Evolutionary conservation across 805 yeast genomes (phyloP).

Genomic region (Saturnispora hagleri): DNA sequence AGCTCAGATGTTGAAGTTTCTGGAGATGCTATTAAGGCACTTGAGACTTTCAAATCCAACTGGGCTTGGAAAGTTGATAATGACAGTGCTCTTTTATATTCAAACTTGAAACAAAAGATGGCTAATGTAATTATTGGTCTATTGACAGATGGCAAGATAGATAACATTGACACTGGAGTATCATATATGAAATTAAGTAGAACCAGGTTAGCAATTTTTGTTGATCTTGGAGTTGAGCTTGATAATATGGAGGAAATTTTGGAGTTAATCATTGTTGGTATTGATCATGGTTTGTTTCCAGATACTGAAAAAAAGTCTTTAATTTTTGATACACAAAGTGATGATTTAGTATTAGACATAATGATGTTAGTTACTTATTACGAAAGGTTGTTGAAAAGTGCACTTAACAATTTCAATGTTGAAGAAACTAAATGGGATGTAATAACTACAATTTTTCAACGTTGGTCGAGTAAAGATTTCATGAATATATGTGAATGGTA

Average conservation of each 20-base stretch:
- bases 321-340: conserved; percentile 2
- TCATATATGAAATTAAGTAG: not conserved
- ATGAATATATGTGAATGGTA: conserved; percentile 1
- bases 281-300: conserved; percentile 14
- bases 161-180: not conserved
- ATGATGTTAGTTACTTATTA: conserved; percentile 18
- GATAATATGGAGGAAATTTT: conserved; percentile 1
- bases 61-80: conserved; percentile 6
- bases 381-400: conserved; percentile 15
- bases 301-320: conserved; percentile 8
- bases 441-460: conserved; percentile 9
- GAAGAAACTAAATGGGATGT: conserved; percentile 14
- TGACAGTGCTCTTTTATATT: not conserved
- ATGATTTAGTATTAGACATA: conserved; percentile 12
- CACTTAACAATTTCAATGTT: conserved; percentile 6
- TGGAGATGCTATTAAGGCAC: not conserved
- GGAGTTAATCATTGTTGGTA: not conserved
- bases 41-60: not conserved
- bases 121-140: not conserved
- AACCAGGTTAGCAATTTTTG: not conserved
- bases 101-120: not conserved
- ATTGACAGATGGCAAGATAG: not conserved
- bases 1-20: not conserved
- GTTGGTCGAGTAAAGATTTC: conserved; percentile 14
- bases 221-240: conserved; percentile 1